These are phyloP conservation scores for Talaromyces piceae DNA, from an alignment of 2,329 filamentous ascomycete species.

Conservation along the genomic window DNA sequence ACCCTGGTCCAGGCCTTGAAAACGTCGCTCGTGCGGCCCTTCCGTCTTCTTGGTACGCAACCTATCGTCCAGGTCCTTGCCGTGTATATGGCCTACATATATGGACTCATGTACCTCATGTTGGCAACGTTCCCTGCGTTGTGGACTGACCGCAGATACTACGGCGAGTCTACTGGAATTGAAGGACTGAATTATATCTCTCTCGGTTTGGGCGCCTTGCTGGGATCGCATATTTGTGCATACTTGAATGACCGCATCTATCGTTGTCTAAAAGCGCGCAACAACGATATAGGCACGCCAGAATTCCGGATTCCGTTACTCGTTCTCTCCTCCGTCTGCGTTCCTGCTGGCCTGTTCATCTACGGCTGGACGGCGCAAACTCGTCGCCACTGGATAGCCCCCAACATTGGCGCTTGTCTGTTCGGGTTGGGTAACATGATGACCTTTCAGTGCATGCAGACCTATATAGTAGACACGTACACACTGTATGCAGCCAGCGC, in stretches of 20 bases:
- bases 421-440: constrained; percentile 43
- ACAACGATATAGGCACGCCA: constrained; percentile 40
- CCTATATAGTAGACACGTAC: constrained; percentile 36
- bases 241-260: neutral
- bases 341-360: constrained; percentile 48
- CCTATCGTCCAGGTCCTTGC: constrained; percentile 48
- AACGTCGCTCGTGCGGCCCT: constrained; percentile 47
- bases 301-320: constrained; percentile 58
- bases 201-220: neutral
- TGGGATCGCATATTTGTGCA: neutral
- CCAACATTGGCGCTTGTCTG: constrained; percentile 46
- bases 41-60: constrained; percentile 46
- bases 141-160: constrained; percentile 33
- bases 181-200: constrained; percentile 3
- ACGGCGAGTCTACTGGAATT: constrained; percentile 42
- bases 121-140: neutral
- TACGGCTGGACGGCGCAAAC: constrained; percentile 52
- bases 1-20: constrained; percentile 31
- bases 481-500: constrained; percentile 33
- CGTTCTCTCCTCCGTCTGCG: constrained; percentile 44
- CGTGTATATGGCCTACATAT: constrained; percentile 46
- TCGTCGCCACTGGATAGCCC: constrained; percentile 46
- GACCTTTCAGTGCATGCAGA: constrained; percentile 40
- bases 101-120: constrained; percentile 51
- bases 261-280: constrained; percentile 16